Evolutionary conservation across 192 early-diverging fungal genomes (phyloP).

Genomic region (Bifiguratus adelaidae): DNA sequence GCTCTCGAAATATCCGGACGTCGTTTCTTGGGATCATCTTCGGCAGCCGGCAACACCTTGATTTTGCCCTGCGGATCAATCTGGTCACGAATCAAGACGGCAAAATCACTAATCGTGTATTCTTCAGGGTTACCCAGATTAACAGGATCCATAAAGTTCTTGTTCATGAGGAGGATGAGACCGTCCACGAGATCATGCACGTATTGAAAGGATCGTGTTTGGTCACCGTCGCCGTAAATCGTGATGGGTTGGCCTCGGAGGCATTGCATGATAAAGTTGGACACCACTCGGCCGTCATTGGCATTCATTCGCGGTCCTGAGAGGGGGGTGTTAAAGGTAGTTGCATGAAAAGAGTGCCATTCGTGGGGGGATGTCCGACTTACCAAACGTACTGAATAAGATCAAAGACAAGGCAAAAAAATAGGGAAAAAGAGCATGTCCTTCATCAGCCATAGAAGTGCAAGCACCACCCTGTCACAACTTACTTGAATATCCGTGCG

Average conservation of each 20-base stretch:
- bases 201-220: slow-evolving; percentile 81
- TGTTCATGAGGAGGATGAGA: slow-evolving; percentile 67
- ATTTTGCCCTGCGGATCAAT: slow-evolving; percentile 47
- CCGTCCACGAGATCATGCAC: slow-evolving; percentile 79
- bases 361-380: neutral
- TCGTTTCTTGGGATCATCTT: slow-evolving; percentile 69
- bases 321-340: slow-evolving; percentile 5
- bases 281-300: slow-evolving; percentile 74
- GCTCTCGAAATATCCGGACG: slow-evolving; percentile 67
- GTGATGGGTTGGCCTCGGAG: slow-evolving; percentile 64
- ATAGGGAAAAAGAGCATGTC: too few relatives aligned
- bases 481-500: slow-evolving; percentile 63
- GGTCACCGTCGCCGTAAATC: slow-evolving; percentile 68
- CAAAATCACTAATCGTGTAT: slow-evolving; percentile 71
- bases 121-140: slow-evolving; percentile 82
- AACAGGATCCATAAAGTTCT: slow-evolving; percentile 54
- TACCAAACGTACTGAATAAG: slow-evolving; percentile 6
- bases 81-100: slow-evolving; percentile 55
- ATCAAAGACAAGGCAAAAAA: neutral
- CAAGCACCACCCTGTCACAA: neutral
- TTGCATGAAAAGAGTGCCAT: slow-evolving; percentile 11
- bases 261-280: slow-evolving; percentile 81
- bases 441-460: neutral
- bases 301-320: slow-evolving; percentile 81
- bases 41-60: slow-evolving; percentile 48